These are phyloP conservation scores for Dendrobium nobile DNA, from an alignment of 106 monocot species.

Conservation along the genomic window DNA sequence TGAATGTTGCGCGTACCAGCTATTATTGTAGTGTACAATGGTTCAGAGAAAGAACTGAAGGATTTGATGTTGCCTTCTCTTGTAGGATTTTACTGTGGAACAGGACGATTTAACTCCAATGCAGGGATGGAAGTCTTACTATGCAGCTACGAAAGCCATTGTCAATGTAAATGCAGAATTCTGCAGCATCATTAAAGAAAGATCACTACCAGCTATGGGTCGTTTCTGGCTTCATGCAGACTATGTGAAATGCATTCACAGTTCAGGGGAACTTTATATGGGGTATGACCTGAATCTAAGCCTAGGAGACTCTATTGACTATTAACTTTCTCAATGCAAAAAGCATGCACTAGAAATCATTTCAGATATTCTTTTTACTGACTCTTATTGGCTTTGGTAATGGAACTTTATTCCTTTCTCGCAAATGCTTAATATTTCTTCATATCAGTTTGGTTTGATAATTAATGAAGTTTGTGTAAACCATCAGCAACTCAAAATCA, in stretches of 20 bases:
- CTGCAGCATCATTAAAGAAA: conserved; percentile 71
- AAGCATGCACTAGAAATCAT: background rate
- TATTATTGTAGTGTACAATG: background rate
- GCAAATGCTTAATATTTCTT: background rate
- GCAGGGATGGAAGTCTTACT: conserved; percentile 98
- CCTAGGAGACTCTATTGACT: background rate
- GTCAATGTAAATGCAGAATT: conserved; percentile 76
- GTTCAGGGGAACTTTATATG: conserved; percentile 65
- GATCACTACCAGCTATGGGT: conserved; percentile 69
- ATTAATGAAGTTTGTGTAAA: background rate
- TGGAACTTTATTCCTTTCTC: background rate
- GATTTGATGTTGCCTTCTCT: conserved; percentile 6
- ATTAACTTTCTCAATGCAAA: background rate
- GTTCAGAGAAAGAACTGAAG: background rate
- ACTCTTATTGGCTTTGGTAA: background rate
- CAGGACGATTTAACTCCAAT: conserved; percentile 58
- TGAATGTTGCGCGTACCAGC: background rate
- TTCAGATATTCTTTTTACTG: background rate
- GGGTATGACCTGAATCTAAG: conserved; percentile 46
- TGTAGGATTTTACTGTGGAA: conserved; percentile 87
- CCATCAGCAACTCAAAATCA: background rate
- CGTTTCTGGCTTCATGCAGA: conserved; percentile 85
- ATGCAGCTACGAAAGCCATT: conserved; percentile 88
- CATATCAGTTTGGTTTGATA: background rate
- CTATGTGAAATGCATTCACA: conserved; percentile 94